Evolutionary conservation across 2,329 filamentous ascomycete genomes (phyloP).

Genomic region (Chalaropsis ovoidea): DNA sequence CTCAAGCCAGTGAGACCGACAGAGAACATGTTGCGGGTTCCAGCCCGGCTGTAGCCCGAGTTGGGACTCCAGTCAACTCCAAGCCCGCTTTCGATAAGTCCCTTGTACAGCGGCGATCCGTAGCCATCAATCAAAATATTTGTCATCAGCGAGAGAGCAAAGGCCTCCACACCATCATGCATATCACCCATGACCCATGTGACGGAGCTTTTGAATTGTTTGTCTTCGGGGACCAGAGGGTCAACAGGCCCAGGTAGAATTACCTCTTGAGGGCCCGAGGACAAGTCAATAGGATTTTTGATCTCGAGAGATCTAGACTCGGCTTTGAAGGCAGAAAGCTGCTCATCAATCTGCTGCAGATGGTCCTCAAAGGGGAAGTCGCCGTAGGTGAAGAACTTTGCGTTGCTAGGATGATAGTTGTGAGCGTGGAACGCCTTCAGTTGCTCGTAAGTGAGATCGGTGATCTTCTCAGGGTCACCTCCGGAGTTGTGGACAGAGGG

Average conservation of each 20-base stretch:
- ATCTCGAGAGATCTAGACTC: conserved; percentile 39
- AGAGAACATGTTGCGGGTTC: conserved; percentile 71
- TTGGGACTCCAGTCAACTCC: conserved; percentile 93
- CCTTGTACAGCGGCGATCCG: conserved; percentile 83
- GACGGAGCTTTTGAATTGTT: conserved; percentile 86
- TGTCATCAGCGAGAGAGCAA: conserved; percentile 71
- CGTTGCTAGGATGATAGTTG: conserved; percentile 96
- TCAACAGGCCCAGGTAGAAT: conserved; percentile 73
- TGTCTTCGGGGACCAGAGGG: conserved; percentile 71
- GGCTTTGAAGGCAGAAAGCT: conserved; percentile 61
- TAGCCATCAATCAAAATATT: conserved; percentile 87
- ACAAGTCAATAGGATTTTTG: conserved; percentile 66
- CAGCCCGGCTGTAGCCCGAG: conserved; percentile 76
- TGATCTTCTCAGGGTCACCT: conserved; percentile 92
- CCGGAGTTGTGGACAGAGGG: conserved; percentile 94
- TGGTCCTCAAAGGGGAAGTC: conserved; percentile 80
- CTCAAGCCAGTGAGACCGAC: conserved; percentile 85
- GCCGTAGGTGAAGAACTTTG: conserved; percentile 91
- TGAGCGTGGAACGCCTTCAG: conserved; percentile 78
- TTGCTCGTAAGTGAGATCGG: conserved; percentile 84
- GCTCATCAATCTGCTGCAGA: conserved; percentile 64
- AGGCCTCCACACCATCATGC: conserved; percentile 73
- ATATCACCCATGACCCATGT: conserved; percentile 87
- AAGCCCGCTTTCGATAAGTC: conserved; percentile 77
- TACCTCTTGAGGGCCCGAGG: conserved; percentile 54